phyloP scores from a whole-genome alignment of 345 rosid genomes.

The Bruguiera parviflora region DNA sequence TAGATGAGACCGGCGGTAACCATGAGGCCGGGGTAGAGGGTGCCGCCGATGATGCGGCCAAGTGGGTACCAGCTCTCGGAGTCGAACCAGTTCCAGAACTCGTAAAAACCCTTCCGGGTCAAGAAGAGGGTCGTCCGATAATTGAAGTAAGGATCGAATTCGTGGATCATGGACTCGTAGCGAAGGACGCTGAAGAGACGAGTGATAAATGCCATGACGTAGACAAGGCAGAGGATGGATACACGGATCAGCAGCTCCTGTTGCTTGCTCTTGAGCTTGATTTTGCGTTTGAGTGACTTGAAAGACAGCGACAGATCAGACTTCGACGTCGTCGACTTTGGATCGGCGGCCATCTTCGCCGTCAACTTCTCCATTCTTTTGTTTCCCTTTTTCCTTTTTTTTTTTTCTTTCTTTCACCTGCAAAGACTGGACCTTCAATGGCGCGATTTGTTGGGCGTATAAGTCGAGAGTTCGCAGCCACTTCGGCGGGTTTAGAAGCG shows the following conservation, averaged over 20 bases:
- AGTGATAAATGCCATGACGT: conserved; percentile 74
- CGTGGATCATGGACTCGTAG: conserved; percentile 97
- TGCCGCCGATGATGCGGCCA: conserved; percentile 91
- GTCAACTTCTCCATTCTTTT: too few relatives aligned
- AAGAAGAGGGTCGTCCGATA: conserved; percentile 80
- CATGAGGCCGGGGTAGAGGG: conserved; percentile 94
- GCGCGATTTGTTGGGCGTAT: too few relatives aligned
- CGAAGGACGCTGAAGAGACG: conserved; percentile 94
- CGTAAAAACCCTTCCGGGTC: conserved; percentile 83
- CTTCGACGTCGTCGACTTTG: conserved; percentile 8
- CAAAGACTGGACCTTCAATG: too few relatives aligned
- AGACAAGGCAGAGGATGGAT: conserved; percentile 74
- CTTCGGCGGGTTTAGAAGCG: too few relatives aligned
- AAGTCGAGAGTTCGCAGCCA: too few relatives aligned
- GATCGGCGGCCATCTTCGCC: conserved; percentile 1
- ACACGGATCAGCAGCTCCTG: conserved; percentile 88
- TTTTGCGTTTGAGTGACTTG: conserved; percentile 33
- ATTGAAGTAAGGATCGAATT: conserved; percentile 95
- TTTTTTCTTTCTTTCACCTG: too few relatives aligned
- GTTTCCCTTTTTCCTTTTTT: too few relatives aligned
- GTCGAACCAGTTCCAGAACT: conserved; percentile 99
- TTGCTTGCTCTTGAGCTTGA: conserved; percentile 71
- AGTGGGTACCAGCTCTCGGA: conserved; percentile 96
- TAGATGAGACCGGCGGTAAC: conserved; percentile 79
- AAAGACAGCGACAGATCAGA: conserved; percentile 54